phyloP scores from a whole-genome alignment of 1,139 yeast species.

The Taphrina pruni region DNA sequence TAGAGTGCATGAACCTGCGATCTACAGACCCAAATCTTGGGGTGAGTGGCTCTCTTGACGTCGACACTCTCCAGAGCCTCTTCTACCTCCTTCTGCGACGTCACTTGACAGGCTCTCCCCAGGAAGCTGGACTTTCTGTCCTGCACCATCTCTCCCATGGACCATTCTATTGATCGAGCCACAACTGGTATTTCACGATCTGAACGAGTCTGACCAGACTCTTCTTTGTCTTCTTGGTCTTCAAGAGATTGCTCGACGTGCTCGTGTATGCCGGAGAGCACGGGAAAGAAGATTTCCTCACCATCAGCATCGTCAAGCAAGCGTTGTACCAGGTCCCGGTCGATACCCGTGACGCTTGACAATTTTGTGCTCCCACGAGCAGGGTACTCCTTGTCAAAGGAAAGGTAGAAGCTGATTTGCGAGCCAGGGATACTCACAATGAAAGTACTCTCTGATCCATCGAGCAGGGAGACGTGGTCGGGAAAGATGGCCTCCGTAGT shows the following conservation, averaged over 20 bases:
- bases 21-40: constrained; percentile 77
- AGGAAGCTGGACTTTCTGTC: constrained; percentile 88
- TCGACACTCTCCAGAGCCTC: constrained; percentile 58
- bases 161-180: constrained; percentile 59
- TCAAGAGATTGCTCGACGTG: background rate
- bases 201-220: background rate
- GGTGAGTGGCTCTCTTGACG: constrained; percentile 68
- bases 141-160: constrained; percentile 70
- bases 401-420: constrained; percentile 8
- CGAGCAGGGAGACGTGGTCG: background rate
- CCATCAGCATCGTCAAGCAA: constrained; percentile 18
- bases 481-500: constrained; percentile 35
- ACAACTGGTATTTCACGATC: background rate
- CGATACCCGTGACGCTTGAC: constrained; percentile 18
- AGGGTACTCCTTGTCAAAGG: constrained; percentile 26
- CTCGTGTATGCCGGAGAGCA: constrained; percentile 13
- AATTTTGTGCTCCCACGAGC: background rate
- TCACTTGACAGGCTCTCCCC: constrained; percentile 70
- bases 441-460: constrained; percentile 23
- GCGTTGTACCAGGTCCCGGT: background rate
- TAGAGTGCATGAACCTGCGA: constrained; percentile 46
- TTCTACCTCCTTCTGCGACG: constrained; percentile 69
- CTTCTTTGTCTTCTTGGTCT: too few relatives aligned
- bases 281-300: constrained; percentile 20
- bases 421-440: constrained; percentile 4